Percentiles rank a stretch among this genome's conserved stretches.
phyloP scores from a whole-genome alignment of 169 alveolate genomes.

The Cryptosporidium andersoni region DNA sequence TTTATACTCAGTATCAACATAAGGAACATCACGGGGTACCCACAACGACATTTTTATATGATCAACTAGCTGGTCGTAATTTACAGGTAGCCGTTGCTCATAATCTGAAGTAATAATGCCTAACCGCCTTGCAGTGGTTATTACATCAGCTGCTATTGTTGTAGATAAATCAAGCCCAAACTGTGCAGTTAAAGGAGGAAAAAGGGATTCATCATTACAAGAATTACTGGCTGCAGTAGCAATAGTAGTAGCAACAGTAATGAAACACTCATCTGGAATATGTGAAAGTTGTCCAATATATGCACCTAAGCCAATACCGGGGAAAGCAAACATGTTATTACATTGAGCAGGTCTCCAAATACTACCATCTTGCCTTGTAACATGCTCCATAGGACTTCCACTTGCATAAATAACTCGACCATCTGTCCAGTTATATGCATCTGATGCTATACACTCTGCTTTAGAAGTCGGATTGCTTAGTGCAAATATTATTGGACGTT shows the following conservation, averaged over 20 bases:
- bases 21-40: slow-evolving; percentile 17
- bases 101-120: neutral
- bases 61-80: slow-evolving; percentile 18
- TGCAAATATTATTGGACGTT: slow-evolving; percentile 74
- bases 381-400: slow-evolving; percentile 76
- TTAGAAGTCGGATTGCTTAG: slow-evolving; percentile 75
- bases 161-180: slow-evolving; percentile 49
- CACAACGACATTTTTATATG: slow-evolving; percentile 51
- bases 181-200: slow-evolving; percentile 55
- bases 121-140: slow-evolving; percentile 13
- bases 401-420: slow-evolving; percentile 74
- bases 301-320: slow-evolving; percentile 77
- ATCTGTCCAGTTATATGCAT: slow-evolving; percentile 72
- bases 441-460: slow-evolving; percentile 75
- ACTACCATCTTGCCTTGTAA: slow-evolving; percentile 27
- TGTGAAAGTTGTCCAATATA: slow-evolving; percentile 34
- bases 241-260: slow-evolving; percentile 67
- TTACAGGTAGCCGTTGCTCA: slow-evolving; percentile 4
- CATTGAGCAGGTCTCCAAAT: slow-evolving; percentile 63
- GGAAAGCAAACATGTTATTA: slow-evolving; percentile 75
- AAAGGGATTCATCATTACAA: slow-evolving; percentile 1
- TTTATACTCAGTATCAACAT: neutral
- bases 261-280: slow-evolving; percentile 70
- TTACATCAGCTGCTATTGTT: slow-evolving; percentile 51
- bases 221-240: slow-evolving; percentile 4